Conservation (phyloP, 805 yeast genomes). For the Candida ponderosae region DNA sequence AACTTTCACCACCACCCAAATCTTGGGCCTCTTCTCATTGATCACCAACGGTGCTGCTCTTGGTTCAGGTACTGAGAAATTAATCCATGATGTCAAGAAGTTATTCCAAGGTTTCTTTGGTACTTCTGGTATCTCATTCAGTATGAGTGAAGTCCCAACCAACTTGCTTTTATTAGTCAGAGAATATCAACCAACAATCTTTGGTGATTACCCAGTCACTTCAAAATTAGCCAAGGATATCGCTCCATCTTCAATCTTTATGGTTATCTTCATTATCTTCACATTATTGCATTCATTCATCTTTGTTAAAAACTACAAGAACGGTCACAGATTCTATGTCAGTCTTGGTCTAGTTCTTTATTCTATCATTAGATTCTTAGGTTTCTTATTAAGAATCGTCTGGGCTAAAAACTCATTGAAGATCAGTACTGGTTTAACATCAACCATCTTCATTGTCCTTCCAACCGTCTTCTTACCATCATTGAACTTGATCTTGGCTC, state of each 20-base stretch:
- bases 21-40: constrained; percentile 16
- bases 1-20: constrained; percentile 15
- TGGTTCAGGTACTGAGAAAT: constrained; percentile 19
- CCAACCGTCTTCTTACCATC: constrained; percentile 54
- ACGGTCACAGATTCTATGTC: constrained; percentile 55
- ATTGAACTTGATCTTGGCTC: constrained; percentile 58
- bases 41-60: constrained; percentile 17
- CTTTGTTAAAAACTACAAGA: constrained; percentile 36
- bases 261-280: constrained; percentile 44
- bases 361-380: constrained; percentile 45
- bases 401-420: constrained; percentile 47
- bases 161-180: constrained; percentile 11
- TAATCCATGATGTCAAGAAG: constrained; percentile 9
- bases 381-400: constrained; percentile 48
- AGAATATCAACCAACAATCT: constrained; percentile 39
- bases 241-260: constrained; percentile 54
- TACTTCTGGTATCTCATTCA: constrained; percentile 2
- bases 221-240: constrained; percentile 29
- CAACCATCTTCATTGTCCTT: constrained; percentile 48
- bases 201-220: constrained; percentile 53
- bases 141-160: constrained; percentile 6
- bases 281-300: constrained; percentile 35
- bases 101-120: constrained; percentile 15
- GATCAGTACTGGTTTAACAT: constrained; percentile 43
- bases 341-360: constrained; percentile 48